Evolutionary conservation across 2,329 filamentous ascomycete species (phyloP).

Genomic region (Colletotrichum cuscutae): DNA sequence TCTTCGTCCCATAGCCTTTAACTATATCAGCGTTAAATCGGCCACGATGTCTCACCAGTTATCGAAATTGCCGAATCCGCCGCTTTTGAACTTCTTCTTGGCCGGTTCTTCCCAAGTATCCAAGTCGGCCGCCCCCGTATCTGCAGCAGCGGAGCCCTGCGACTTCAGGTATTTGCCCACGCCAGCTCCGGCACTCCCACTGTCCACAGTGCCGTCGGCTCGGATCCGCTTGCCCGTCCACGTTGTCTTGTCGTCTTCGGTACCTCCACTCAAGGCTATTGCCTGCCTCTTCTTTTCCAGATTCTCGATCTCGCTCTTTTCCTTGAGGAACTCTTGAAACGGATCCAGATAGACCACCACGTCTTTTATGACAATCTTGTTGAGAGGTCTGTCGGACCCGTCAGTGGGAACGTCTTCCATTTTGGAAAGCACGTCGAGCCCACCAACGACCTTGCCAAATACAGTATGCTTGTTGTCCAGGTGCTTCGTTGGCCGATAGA

Average conservation of each 20-base stretch:
- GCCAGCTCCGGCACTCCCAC: slow-evolving; percentile 51
- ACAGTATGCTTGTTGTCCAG: slow-evolving; percentile 97
- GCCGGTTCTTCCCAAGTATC: slow-evolving; percentile 76
- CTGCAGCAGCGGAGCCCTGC: slow-evolving; percentile 52
- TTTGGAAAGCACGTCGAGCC: slow-evolving; percentile 74
- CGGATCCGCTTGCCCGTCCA: slow-evolving; percentile 96
- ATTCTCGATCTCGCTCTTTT: slow-evolving; percentile 73
- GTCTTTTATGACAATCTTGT: slow-evolving; percentile 84
- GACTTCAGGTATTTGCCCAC: slow-evolving; percentile 82
- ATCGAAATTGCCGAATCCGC: slow-evolving; percentile 96
- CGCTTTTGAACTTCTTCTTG: slow-evolving; percentile 82
- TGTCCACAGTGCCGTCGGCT: slow-evolving; percentile 68
- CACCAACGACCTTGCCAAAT: slow-evolving; percentile 87
- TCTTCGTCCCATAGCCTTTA: background rate
- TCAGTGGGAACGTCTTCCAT: slow-evolving; percentile 84
- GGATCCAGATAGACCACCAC: slow-evolving; percentile 91
- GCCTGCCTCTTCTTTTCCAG: slow-evolving; percentile 69
- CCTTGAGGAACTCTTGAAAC: slow-evolving; percentile 90
- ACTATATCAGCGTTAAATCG: background rate
- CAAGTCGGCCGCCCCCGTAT: slow-evolving; percentile 47
- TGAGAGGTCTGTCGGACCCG: slow-evolving; percentile 77
- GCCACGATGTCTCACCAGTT: slow-evolving; percentile 69
- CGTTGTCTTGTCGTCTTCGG: slow-evolving; percentile 88
- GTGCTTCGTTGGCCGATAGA: slow-evolving; percentile 85
- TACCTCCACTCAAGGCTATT: slow-evolving; percentile 72